These are phyloP conservation scores for Nicotiana attenuata DNA, from an alignment of 257 asterid genomes.

Conservation along the genomic window DNA sequence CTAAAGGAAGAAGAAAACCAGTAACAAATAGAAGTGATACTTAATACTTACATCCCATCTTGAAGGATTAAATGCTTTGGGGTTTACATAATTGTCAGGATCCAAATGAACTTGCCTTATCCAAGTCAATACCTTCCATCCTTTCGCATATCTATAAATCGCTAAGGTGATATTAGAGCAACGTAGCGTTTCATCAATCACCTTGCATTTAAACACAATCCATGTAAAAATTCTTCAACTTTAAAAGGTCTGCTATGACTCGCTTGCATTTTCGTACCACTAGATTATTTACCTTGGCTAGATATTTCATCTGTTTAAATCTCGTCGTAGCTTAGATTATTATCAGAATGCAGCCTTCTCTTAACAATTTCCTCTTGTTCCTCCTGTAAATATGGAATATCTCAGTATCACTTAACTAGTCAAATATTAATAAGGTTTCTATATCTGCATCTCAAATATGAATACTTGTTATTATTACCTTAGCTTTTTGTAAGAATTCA, in stretches of 20 bases:
- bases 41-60: background rate
- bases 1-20: background rate
- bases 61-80: background rate
- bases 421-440: too few relatives aligned
- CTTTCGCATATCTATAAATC: background rate
- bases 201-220: background rate
- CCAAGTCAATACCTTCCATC: conserved; percentile 2
- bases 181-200: background rate
- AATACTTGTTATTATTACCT: too few relatives aligned
- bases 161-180: background rate
- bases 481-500: conserved; percentile 6
- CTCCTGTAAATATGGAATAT: background rate
- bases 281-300: background rate
- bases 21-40: background rate
- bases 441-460: too few relatives aligned
- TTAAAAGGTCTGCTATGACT: background rate
- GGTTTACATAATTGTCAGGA: background rate
- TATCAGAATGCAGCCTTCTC: background rate
- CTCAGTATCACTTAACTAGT: background rate
- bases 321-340: background rate
- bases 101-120: background rate
- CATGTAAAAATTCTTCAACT: background rate
- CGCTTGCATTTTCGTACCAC: background rate
- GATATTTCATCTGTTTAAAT: background rate
- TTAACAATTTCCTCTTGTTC: background rate